phyloP scores from a whole-genome alignment of 192 early-diverging fungal species.

The Gonapodya sp. region DNA sequence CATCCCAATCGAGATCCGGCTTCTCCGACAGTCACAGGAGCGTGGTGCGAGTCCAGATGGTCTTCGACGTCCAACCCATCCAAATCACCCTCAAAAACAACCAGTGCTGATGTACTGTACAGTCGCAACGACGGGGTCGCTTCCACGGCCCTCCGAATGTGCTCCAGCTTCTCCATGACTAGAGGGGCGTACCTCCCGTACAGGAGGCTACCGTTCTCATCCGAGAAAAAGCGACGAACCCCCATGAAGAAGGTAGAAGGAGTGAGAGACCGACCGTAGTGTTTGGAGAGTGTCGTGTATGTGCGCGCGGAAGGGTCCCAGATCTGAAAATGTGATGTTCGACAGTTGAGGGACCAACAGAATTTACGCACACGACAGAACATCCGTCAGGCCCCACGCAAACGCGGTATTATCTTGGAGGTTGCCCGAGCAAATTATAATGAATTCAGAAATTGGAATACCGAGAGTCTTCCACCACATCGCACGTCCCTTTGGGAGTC shows the following conservation, averaged over 20 bases:
- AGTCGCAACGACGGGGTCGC: conserved; percentile 42
- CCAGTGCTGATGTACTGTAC: conserved; percentile 62
- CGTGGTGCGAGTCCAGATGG: not conserved
- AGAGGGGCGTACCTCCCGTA: conserved; percentile 29
- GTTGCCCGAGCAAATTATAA: not conserved
- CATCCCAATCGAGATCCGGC: too few species aligned
- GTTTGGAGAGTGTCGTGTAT: conserved; percentile 33
- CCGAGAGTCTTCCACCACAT: too few species aligned
- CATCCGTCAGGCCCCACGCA: conserved; percentile 5
- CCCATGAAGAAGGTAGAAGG: conserved; percentile 42
- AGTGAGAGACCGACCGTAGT: conserved; percentile 44
- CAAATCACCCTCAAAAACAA: conserved; percentile 70
- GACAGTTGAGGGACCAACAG: too few species aligned
- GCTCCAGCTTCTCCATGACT: conserved; percentile 42
- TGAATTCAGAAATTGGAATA: too few species aligned
- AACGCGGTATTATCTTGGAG: not conserved
- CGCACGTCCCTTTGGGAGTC: too few species aligned
- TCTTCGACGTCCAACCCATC: conserved; percentile 26
- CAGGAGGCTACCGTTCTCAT: conserved; percentile 7
- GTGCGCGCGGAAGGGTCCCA: conserved; percentile 30
- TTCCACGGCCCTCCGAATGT: conserved; percentile 44
- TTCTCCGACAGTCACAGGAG: too few species aligned
- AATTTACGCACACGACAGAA: conserved; percentile 15
- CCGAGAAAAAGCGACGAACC: conserved; percentile 49
- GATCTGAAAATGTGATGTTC: conserved; percentile 26